A percentile compares a stretch with the other conserved stretches of the same genome.
Evolutionary conservation across 2,329 filamentous ascomycete species (phyloP).

Genomic region (Fusarium virguliforme): DNA sequence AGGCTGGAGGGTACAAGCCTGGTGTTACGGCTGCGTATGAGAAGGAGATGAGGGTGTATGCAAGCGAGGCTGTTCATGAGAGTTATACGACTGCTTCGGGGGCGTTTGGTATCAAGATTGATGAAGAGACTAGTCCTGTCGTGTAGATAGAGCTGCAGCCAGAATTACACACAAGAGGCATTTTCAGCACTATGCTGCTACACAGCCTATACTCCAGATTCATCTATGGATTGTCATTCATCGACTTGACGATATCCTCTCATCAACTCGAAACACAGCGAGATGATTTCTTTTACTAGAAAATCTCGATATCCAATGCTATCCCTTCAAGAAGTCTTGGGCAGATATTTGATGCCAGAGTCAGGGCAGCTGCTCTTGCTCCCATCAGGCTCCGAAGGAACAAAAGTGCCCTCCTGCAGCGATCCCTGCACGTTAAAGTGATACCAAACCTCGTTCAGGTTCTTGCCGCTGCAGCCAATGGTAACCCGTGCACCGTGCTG

Average conservation of each 20-base stretch:
- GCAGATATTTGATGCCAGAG: conserved; percentile 52
- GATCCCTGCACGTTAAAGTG: conserved; percentile 75
- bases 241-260: no score
- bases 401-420: conserved; percentile 73
- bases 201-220: no score
- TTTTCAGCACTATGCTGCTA: no score
- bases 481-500: conserved; percentile 70
- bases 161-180: no score
- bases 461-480: conserved; percentile 67
- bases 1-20: conserved; percentile 69
- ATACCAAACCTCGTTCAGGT: conserved; percentile 72
- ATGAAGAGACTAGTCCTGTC: conserved; percentile 56
- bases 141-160: conserved; percentile 19
- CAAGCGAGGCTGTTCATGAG: conserved; percentile 67
- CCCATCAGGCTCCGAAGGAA: conserved; percentile 70
- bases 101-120: conserved; percentile 64
- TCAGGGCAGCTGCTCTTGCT: conserved; percentile 71
- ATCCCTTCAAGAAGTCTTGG: conserved; percentile 37
- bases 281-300: no score
- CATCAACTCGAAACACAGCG: no score
- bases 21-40: conserved; percentile 72
- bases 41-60: conserved; percentile 74
- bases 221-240: no score
- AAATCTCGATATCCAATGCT: no score
- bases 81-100: conserved; percentile 67